A percentile compares a stretch with the other conserved stretches of the same genome.
Evolutionary conservation across 805 yeast genomes (phyloP).

Genomic region (Torulaspora maleeae): DNA sequence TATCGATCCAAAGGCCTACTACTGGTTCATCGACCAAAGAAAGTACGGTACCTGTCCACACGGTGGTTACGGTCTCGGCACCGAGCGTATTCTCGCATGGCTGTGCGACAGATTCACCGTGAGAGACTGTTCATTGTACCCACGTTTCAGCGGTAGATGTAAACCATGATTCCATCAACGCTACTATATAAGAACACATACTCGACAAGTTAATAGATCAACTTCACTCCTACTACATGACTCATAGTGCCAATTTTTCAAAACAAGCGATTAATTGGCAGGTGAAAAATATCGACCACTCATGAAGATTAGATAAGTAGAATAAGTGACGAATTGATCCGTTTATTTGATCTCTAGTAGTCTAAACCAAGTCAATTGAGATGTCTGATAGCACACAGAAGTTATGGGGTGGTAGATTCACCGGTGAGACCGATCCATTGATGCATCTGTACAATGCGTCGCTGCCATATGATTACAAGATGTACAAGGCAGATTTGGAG

Average conservation of each 20-base stretch:
- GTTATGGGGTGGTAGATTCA: conserved; percentile 98
- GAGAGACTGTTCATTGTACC: conserved; percentile 95
- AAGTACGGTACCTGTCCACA: conserved; percentile 97
- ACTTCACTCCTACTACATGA: background rate
- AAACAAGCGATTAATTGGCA: background rate
- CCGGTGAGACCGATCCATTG: conserved; percentile 94
- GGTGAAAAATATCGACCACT: background rate
- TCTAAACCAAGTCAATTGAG: background rate
- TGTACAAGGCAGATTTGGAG: conserved; percentile 90
- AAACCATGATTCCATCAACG: conserved; percentile 55
- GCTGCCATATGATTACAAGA: conserved; percentile 87
- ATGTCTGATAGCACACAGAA: conserved; percentile 46
- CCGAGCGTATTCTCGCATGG: conserved; percentile 98
- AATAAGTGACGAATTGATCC: background rate
- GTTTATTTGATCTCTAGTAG: background rate
- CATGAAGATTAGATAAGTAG: background rate
- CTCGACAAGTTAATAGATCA: background rate
- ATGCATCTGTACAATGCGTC: conserved; percentile 98
- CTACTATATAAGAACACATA: conserved; percentile 1
- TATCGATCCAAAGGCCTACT: conserved; percentile 75
- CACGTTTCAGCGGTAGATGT: conserved; percentile 97
- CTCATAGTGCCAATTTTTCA: background rate
- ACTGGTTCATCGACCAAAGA: conserved; percentile 95
- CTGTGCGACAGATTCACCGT: conserved; percentile 96
- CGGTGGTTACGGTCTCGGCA: conserved; percentile 98